phyloP scores from a whole-genome alignment of 805 yeast species.

The Candida multigemmis region DNA sequence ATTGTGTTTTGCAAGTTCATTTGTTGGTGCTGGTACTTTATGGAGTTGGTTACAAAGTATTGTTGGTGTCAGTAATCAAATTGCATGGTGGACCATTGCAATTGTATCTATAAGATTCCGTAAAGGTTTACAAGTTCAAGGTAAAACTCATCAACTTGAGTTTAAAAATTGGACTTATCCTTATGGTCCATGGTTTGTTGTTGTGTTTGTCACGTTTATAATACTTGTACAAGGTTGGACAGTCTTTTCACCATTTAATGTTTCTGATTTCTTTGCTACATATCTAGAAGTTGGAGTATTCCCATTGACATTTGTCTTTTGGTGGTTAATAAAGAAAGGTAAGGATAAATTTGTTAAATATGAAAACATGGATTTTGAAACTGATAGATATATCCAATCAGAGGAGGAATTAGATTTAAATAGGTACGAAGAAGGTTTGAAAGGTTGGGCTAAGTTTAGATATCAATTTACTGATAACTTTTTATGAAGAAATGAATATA shows the following conservation, averaged over 20 bases:
- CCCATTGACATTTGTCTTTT: conserved; percentile 32
- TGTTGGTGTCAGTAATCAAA: conserved; percentile 45
- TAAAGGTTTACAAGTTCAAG: conserved; percentile 34
- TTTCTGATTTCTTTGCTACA: conserved; percentile 30
- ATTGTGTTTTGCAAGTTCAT: conserved; percentile 51
- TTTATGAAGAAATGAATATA: conserved; percentile 11
- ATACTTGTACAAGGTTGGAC: conserved; percentile 49
- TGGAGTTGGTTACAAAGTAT: conserved; percentile 46
- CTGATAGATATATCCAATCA: conserved; percentile 41
- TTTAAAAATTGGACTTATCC: conserved; percentile 46
- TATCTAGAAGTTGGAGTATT: conserved; percentile 40
- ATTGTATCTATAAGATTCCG: conserved; percentile 42
- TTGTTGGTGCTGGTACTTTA: conserved; percentile 42
- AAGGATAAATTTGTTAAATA: conserved; percentile 31
- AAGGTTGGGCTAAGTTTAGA: conserved; percentile 34
- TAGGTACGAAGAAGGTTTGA: conserved; percentile 27
- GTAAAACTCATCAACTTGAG: conserved; percentile 29
- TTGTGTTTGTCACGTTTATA: conserved; percentile 32
- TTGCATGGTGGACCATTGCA: conserved; percentile 42
- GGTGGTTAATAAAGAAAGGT: conserved; percentile 37
- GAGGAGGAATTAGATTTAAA: conserved; percentile 37
- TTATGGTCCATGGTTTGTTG: conserved; percentile 39
- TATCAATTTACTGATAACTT: conserved; percentile 19
- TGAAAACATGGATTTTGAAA: conserved; percentile 45
- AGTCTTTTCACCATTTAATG: conserved; percentile 37